Base-by-base conservation (phyloP, 2,329 filamentous ascomycete genomes). In the Diaporthe humulicola region DNA sequence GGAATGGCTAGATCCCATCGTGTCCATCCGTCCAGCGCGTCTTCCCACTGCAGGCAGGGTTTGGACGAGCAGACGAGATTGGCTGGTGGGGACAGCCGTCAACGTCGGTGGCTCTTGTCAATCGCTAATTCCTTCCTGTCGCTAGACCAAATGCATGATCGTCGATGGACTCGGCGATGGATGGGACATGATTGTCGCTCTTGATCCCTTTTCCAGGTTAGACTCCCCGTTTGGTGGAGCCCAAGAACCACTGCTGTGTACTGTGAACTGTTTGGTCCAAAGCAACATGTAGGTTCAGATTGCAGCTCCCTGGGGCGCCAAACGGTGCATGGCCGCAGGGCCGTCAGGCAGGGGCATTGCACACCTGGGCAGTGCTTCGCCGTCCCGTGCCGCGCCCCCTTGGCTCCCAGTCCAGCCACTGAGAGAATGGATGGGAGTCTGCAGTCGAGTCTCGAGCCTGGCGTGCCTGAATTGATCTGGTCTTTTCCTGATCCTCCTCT, bases 401-500 rank as follows among this genome's bases (percentile, higher is more conserved):
- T 19, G 52, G 19, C n/a, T 14, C 8, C 61, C 42, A 4, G 22
- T 36, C 25, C 19, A 14, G 25, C 28, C n/a, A n/a, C n/a, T n/a
- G n/a, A n/a, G n/a, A n/a, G n/a, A n/a, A n/a, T n/a, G n/a, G n/a
- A n/a, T n/a, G n/a, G n/a, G n/a, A n/a, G n/a, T n/a, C n/a, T n/a
- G n/a, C n/a, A n/a, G n/a, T n/a, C n/a, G n/a, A n/a, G n/a, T n/a
- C n/a, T n/a, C n/a, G n/a, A n/a, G 28, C 22, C 54, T 22, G 30
- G 6, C 54, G 8, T 52, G 61, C 45, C 42, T 67, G 42, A 67
- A 36, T 45, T 50, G 42, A 67, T 52, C 30, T 38, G 14, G 45
- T 52, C n/a, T 42, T 61, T 38, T 42, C 33, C 70, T n/a, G 56
- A 58, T 71, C 56, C 36, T 71, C 56, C 42, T 38, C 54, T 48